Conservation (phyloP, 495 filamentous ascomycete species). For the Melanomma pulvis-pyrius region DNA sequence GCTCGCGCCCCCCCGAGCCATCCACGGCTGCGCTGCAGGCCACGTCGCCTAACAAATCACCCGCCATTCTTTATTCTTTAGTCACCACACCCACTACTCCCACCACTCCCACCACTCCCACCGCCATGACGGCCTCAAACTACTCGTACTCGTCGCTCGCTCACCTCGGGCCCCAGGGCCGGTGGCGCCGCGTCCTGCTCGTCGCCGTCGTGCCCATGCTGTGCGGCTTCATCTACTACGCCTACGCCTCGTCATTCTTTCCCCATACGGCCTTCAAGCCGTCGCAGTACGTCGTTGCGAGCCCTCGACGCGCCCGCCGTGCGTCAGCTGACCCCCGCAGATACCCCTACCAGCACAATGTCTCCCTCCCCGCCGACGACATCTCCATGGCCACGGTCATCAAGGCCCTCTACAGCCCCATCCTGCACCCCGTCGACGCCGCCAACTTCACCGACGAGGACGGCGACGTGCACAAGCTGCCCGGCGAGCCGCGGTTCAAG, state of each 20-base stretch:
- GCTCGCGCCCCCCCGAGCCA: background rate
- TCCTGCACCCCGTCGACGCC: conserved; percentile 33
- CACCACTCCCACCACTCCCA: background rate
- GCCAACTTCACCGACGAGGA: conserved; percentile 37
- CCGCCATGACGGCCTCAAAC: conserved; percentile 12
- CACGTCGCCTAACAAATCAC: background rate
- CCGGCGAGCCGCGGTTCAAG: conserved; percentile 30
- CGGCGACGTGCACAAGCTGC: conserved; percentile 25
- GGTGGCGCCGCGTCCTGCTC: conserved; percentile 36
- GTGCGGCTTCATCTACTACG: conserved; percentile 31
- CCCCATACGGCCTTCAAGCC: background rate
- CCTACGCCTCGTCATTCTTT: conserved; percentile 19
- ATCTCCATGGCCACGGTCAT: conserved; percentile 31
- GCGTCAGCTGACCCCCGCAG: background rate
- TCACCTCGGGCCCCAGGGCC: conserved; percentile 25
- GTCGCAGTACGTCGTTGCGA: conserved; percentile 16
- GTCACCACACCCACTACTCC: background rate
- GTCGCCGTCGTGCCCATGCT: conserved; percentile 32
- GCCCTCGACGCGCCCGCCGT: background rate
- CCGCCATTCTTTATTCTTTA: background rate
- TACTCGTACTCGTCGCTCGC: conserved; percentile 13
- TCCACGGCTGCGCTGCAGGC: background rate
- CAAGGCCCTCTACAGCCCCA: conserved; percentile 30
- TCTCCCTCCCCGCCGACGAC: conserved; percentile 18
- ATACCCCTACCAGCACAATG: conserved; percentile 15